Evolutionary conservation across 495 filamentous ascomycete genomes (phyloP).

Genomic region (Penicillium robsamsonii): DNA sequence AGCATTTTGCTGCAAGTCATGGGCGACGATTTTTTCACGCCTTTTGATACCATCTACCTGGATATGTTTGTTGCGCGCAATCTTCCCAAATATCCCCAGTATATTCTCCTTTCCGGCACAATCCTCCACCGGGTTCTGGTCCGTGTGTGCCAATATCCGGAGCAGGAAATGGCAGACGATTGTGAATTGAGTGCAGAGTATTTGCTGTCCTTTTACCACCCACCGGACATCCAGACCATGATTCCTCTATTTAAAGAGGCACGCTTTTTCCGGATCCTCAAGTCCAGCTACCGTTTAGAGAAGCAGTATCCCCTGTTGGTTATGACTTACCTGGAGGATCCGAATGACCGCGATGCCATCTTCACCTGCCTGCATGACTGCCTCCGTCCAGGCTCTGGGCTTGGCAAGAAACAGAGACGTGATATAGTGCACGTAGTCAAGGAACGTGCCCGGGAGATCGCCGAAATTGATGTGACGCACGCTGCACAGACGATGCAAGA

Average conservation of each 20-base stretch:
- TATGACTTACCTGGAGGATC: slow-evolving; percentile 82
- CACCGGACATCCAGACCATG: slow-evolving; percentile 71
- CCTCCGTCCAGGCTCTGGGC: slow-evolving; percentile 64
- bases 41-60: slow-evolving; percentile 86
- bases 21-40: slow-evolving; percentile 64
- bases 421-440: slow-evolving; percentile 74
- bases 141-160: slow-evolving; percentile 81
- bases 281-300: slow-evolving; percentile 79
- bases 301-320: slow-evolving; percentile 77
- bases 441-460: slow-evolving; percentile 63
- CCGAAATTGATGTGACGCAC: slow-evolving; percentile 63
- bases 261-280: slow-evolving; percentile 88
- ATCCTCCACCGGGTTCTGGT: slow-evolving; percentile 76
- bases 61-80: slow-evolving; percentile 98
- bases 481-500: slow-evolving; percentile 68
- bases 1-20: slow-evolving; percentile 89
- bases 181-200: slow-evolving; percentile 96
- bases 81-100: slow-evolving; percentile 93
- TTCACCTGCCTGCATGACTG: slow-evolving; percentile 83
- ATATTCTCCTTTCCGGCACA: slow-evolving; percentile 84
- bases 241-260: slow-evolving; percentile 77
- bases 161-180: slow-evolving; percentile 79
- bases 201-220: slow-evolving; percentile 87
- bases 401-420: slow-evolving; percentile 70
- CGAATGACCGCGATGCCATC: slow-evolving; percentile 64